Conservation (phyloP, 495 filamentous ascomycete species). For the Xylaria longipes region DNA sequence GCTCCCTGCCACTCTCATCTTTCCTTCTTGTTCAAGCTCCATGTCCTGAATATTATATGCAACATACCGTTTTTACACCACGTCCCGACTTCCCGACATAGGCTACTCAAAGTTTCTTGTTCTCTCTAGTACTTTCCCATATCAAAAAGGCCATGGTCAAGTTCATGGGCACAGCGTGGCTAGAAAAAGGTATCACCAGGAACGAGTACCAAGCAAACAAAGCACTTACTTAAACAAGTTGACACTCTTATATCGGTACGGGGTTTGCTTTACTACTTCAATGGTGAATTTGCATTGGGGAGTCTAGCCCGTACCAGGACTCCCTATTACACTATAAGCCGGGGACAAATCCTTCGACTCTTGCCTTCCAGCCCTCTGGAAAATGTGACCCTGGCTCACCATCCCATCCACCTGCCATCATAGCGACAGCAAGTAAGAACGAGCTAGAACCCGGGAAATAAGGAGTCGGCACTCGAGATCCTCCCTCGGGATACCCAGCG, state of each 20-base stretch:
- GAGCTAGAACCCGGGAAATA: conserved; percentile 59
- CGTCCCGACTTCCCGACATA: too few species aligned
- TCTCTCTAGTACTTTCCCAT: too few species aligned
- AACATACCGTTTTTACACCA: not conserved
- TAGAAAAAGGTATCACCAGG: not conserved
- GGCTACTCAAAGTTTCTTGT: too few species aligned
- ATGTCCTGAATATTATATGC: not conserved
- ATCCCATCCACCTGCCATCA: conserved; percentile 64
- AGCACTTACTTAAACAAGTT: not conserved
- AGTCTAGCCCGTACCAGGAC: not conserved
- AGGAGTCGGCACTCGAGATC: conserved; percentile 58
- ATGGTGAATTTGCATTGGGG: too few species aligned
- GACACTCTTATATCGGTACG: not conserved
- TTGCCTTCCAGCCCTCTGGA: conserved; percentile 52
- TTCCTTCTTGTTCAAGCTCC: not conserved
- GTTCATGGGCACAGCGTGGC: not conserved
- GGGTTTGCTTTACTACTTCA: not conserved
- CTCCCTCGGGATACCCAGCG: conserved; percentile 59
- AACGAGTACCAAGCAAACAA: not conserved
- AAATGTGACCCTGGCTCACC: conserved; percentile 51
- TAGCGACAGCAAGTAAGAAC: conserved; percentile 57
- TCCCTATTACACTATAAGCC: conserved; percentile 30
- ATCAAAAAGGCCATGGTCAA: not conserved
- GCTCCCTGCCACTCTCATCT: not conserved
- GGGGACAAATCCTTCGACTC: conserved; percentile 53